A percentile compares a stretch with the other conserved stretches of the same genome.
These are phyloP conservation scores for Chaetomium sp. DNA, from an alignment of 2,329 filamentous ascomycete genomes.

Conservation along the genomic window DNA sequence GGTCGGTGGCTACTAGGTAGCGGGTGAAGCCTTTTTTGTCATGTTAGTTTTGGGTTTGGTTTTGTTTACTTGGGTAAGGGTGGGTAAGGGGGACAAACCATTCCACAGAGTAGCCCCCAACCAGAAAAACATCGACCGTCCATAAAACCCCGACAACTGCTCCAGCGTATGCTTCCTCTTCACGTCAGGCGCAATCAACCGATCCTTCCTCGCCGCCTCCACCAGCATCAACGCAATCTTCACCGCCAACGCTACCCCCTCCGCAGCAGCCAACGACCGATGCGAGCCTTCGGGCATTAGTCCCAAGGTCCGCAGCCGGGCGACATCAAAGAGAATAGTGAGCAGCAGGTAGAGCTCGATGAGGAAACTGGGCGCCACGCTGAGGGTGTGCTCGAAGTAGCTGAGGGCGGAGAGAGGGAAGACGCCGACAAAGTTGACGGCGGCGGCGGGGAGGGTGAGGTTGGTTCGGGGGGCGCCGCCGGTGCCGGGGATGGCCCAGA, in stretches of 20 bases:
- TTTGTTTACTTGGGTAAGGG: neutral
- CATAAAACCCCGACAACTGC: conserved; percentile 8
- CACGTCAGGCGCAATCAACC: neutral
- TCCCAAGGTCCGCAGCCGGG: conserved; percentile 3
- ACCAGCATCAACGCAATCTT: conserved; percentile 1
- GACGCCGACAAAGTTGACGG: conserved; percentile 3
- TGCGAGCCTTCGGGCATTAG: conserved; percentile 4
- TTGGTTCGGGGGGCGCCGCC: conserved; percentile 2
- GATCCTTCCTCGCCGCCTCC: conserved; percentile 5
- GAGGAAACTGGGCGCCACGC: conserved; percentile 7
- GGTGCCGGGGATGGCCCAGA: conserved; percentile 7
- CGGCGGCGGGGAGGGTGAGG: conserved; percentile 6
- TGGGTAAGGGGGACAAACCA: neutral
- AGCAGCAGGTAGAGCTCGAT: conserved; percentile 9
- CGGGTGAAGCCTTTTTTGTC: conserved; percentile 10
- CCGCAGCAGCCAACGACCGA: neutral
- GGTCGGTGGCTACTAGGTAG: conserved; percentile 7
- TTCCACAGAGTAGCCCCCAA: conserved; percentile 5
- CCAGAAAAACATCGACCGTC: conserved; percentile 11
- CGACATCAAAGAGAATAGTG: conserved; percentile 4
- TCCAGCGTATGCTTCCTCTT: conserved; percentile 3
- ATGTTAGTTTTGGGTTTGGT: no score
- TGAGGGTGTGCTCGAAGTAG: conserved; percentile 8
- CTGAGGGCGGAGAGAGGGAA: conserved; percentile 5
- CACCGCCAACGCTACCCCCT: neutral